phyloP scores from a whole-genome alignment of 2,329 filamentous ascomycete genomes.

The Aspergillus novofumigatus region DNA sequence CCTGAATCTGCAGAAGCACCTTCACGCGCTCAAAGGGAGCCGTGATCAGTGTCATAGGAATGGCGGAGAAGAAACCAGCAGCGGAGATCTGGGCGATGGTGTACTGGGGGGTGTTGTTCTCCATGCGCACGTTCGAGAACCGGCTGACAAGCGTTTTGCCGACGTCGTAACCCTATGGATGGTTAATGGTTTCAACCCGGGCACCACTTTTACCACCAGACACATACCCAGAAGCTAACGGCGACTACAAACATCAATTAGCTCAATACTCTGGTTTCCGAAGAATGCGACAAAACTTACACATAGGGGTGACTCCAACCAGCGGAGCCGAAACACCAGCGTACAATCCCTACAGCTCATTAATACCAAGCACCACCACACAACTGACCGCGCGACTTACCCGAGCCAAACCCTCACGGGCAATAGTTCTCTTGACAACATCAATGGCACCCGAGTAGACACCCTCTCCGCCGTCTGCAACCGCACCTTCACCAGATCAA shows the following conservation, averaged over 20 bases:
- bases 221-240: constrained; percentile 61
- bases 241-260: constrained; percentile 47
- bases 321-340: constrained; percentile 95
- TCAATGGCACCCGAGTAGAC: constrained; percentile 89
- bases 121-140: constrained; percentile 58
- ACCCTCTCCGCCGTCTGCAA: constrained; percentile 93
- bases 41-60: constrained; percentile 97
- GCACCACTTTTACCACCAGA: background rate
- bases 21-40: constrained; percentile 98
- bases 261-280: background rate
- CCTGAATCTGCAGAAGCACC: constrained; percentile 95
- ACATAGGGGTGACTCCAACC: constrained; percentile 97
- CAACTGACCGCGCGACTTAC: constrained; percentile 30
- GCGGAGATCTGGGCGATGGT: constrained; percentile 82
- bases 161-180: constrained; percentile 85
- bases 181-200: constrained; percentile 14
- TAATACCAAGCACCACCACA: background rate
- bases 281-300: constrained; percentile 53
- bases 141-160: constrained; percentile 81
- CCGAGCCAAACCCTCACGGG: constrained; percentile 71
- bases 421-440: constrained; percentile 83
- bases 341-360: constrained; percentile 67
- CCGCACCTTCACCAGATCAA: constrained; percentile 96
- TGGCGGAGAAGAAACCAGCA: constrained; percentile 94
- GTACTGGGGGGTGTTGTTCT: constrained; percentile 62